Base-by-base conservation (phyloP, 2,329 filamentous ascomycete genomes). In the Rhynchosporium agropyri region DNA sequence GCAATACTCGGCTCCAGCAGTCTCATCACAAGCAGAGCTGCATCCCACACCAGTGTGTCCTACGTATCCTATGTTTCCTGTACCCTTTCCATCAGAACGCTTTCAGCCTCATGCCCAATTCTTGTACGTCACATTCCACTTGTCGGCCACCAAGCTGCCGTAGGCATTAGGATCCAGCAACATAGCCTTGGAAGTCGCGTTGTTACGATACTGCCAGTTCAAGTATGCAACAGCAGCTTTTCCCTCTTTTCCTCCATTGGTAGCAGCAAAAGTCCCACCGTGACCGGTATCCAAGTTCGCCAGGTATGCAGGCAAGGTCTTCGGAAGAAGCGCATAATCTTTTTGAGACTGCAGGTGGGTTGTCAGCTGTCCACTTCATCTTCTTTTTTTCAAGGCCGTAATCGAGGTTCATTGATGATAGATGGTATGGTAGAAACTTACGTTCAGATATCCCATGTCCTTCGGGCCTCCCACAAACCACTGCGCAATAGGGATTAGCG, bases 401-500 rank as follows among this genome's bases (percentile, higher is more conserved):
- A 20, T 20, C 20, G 20, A 1, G 1, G 20, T 20, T 20, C 20
- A 20, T 43, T 13, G 4, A 4, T n/a, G 15, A 43, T 43, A 20
- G 20, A 20, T 20, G 20, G 20, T 20, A 20, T 20, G 20, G 20
- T n/a, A 43, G 40, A 46, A 36, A 50, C 55, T 15, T 53, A 64
- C 59, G 45, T 54, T 59, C 12, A 45, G 5, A 49, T 50, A 62
- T 1, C 63, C 63, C 59, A 62, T 62, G 57, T 62, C 63, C 45
- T 62, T 62, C 28, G 31, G 46, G 4, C 61, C 58, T 12, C 64
- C 61, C 12, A 61, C 61, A 60, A 63, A 62, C 61, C 61, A 65
- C n/a, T 20, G 20, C 20, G 20, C 20, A 20, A 20, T 20, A 20
- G 1, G 20, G 20, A 20, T 20, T 20, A 20, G 20, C 20, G 20